Conservation (phyloP, 2,329 filamentous ascomycete genomes). For the Gnomoniopsis smithogilvyi region DNA sequence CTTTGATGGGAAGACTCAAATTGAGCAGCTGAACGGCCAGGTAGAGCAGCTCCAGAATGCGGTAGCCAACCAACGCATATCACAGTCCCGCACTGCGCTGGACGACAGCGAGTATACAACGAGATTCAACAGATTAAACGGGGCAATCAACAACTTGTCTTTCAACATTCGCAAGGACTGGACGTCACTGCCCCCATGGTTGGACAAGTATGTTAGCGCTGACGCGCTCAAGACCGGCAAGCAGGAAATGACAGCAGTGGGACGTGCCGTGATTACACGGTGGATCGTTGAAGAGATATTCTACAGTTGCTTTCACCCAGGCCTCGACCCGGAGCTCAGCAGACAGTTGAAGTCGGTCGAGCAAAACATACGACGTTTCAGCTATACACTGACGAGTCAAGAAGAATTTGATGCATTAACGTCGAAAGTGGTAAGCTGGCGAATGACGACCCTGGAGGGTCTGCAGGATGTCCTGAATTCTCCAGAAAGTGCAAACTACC, state of each 20-base stretch:
- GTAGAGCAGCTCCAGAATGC: slow-evolving; percentile 95
- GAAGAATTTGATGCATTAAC: slow-evolving; percentile 89
- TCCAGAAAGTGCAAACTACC: slow-evolving; percentile 62
- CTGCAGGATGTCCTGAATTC: slow-evolving; percentile 68
- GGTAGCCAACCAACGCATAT: slow-evolving; percentile 93
- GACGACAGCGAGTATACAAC: slow-evolving; percentile 93
- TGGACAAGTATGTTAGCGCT: slow-evolving; percentile 74
- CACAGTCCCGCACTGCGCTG: slow-evolving; percentile 87
- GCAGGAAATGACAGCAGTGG: slow-evolving; percentile 96
- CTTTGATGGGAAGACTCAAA: slow-evolving; percentile 91
- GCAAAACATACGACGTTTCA: slow-evolving; percentile 77
- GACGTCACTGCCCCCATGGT: slow-evolving; percentile 76
- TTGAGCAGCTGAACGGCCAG: slow-evolving; percentile 81
- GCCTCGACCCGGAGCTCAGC: slow-evolving; percentile 73
- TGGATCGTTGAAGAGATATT: slow-evolving; percentile 94
- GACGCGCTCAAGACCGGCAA: slow-evolving; percentile 85
- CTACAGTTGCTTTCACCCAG: slow-evolving; percentile 88
- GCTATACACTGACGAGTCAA: slow-evolving; percentile 68
- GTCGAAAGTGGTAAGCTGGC: slow-evolving; percentile 86
- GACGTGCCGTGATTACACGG: slow-evolving; percentile 79
- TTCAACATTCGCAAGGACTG: slow-evolving; percentile 97
- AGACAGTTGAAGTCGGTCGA: slow-evolving; percentile 81
- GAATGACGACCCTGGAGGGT: slow-evolving; percentile 91
- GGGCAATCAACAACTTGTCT: slow-evolving; percentile 88
- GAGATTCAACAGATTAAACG: slow-evolving; percentile 86